Conservation (phyloP, 352 stramenopile genomes). For the Phytophthora megakarya region DNA sequence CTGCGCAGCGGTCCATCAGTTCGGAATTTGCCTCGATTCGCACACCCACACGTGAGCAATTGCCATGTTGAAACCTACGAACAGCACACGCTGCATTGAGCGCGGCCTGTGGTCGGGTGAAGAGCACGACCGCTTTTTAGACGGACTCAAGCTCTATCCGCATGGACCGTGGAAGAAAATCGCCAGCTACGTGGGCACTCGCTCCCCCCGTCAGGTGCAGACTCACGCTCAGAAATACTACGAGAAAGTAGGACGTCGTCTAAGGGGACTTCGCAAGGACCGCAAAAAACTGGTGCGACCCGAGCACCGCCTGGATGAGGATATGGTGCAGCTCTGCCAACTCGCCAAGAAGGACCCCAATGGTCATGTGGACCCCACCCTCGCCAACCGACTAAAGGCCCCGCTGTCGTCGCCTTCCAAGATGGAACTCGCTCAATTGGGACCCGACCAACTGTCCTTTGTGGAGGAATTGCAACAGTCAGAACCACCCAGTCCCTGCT, state of each 20-base stretch:
- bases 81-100: slow-evolving; percentile 25
- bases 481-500: slow-evolving; percentile 17
- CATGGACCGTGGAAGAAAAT: slow-evolving; percentile 61
- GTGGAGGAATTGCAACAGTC: slow-evolving; percentile 23
- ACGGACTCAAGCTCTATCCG: slow-evolving; percentile 53
- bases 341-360: slow-evolving; percentile 34
- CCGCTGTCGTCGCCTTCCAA: slow-evolving; percentile 38
- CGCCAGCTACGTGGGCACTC: slow-evolving; percentile 49
- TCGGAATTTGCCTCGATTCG: slow-evolving; percentile 13
- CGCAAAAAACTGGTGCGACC: slow-evolving; percentile 46
- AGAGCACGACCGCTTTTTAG: slow-evolving; percentile 66
- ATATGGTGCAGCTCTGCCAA: slow-evolving; percentile 46
- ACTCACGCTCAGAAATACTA: slow-evolving; percentile 70
- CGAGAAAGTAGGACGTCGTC: slow-evolving; percentile 50
- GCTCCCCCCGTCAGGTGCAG: slow-evolving; percentile 59
- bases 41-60: slow-evolving; percentile 2
- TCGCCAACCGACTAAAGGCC: slow-evolving; percentile 25
- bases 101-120: slow-evolving; percentile 52
- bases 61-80: slow-evolving; percentile 26
- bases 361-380: slow-evolving; percentile 20
- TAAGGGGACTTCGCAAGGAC: slow-evolving; percentile 49
- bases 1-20: slow-evolving; percentile 17
- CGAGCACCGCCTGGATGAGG: slow-evolving; percentile 44
- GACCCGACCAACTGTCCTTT: slow-evolving; percentile 21
- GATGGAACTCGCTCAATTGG: slow-evolving; percentile 23